Conservation (phyloP, 306 rosid species). For the Ceratonia siliqua region DNA sequence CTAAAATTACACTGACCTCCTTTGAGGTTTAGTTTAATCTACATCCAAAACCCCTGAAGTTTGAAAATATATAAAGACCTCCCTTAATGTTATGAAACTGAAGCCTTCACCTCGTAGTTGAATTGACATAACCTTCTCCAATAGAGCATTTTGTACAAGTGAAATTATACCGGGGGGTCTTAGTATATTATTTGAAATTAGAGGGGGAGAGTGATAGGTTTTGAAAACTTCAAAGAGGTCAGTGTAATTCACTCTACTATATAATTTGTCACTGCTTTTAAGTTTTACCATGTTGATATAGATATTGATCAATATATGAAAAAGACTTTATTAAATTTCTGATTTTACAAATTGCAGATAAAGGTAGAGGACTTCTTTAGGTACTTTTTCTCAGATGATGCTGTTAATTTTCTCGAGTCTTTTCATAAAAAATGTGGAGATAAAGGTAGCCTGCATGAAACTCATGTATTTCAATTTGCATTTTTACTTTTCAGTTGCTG, state of each 20-base stretch:
- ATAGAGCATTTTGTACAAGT: not conserved
- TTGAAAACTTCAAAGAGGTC: not conserved
- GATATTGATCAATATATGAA: not conserved
- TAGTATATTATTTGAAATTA: not conserved
- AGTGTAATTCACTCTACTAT: not conserved
- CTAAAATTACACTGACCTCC: not conserved
- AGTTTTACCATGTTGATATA: constrained; percentile 1
- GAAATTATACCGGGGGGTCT: not conserved
- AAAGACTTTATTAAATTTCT: constrained; percentile 22
- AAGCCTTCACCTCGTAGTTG: not conserved
- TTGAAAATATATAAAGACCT: not conserved
- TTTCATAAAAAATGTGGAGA: constrained; percentile 83
- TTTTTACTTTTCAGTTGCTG: constrained; percentile 4
- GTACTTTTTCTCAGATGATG: constrained; percentile 73
- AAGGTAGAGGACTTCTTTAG: constrained; percentile 81
- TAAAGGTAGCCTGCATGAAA: constrained; percentile 64
- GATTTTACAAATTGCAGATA: constrained; percentile 68
- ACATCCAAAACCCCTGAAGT: not conserved
- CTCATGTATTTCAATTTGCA: constrained; percentile 17
- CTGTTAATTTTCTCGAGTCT: constrained; percentile 56
- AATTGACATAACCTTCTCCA: not conserved
- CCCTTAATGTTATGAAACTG: not conserved
- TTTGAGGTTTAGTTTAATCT: not conserved
- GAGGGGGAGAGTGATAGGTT: not conserved
- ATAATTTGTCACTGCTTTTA: not conserved